These are phyloP conservation scores for Aspergillus egyptiacus DNA, from an alignment of 495 filamentous ascomycete species.

Conservation along the genomic window DNA sequence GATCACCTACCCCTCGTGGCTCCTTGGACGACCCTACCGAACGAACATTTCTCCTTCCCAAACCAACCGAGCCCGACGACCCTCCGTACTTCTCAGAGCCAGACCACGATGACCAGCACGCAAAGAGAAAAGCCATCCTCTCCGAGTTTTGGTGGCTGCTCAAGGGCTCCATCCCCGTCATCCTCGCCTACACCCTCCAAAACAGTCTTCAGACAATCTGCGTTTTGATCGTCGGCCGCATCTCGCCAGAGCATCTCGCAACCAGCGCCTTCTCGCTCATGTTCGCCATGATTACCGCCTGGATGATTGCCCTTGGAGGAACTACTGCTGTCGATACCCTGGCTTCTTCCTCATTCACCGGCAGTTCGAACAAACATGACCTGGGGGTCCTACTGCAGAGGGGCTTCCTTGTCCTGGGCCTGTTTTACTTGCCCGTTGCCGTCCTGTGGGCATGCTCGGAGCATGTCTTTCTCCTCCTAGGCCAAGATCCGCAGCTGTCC, in stretches of 20 bases:
- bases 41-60: constrained; percentile 45
- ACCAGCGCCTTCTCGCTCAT: constrained; percentile 86
- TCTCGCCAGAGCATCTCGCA: constrained; percentile 74
- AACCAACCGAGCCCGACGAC: constrained; percentile 20
- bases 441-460: constrained; percentile 75
- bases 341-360: constrained; percentile 80
- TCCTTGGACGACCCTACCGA: constrained; percentile 27
- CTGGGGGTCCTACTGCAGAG: constrained; percentile 78
- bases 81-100: constrained; percentile 3
- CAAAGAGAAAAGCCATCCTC: constrained; percentile 30
- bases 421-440: constrained; percentile 72
- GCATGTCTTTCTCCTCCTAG: constrained; percentile 66
- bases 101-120: constrained; percentile 10
- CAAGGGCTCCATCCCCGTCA: constrained; percentile 69
- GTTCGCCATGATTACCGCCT: constrained; percentile 89
- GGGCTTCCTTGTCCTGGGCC: constrained; percentile 64
- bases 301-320: constrained; percentile 88
- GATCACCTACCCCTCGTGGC: neutral
- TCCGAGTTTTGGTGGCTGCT: constrained; percentile 64
- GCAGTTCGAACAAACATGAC: constrained; percentile 73
- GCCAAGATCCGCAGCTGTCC: constrained; percentile 74
- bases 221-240: constrained; percentile 75
- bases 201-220: constrained; percentile 84
- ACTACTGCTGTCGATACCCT: constrained; percentile 88
- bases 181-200: constrained; percentile 83